Evolutionary conservation across 1,284 basidiomycete species (phyloP), one percentile per base, ranked within the genome.

Genomic region (Leccinum pachyderme): DNA sequence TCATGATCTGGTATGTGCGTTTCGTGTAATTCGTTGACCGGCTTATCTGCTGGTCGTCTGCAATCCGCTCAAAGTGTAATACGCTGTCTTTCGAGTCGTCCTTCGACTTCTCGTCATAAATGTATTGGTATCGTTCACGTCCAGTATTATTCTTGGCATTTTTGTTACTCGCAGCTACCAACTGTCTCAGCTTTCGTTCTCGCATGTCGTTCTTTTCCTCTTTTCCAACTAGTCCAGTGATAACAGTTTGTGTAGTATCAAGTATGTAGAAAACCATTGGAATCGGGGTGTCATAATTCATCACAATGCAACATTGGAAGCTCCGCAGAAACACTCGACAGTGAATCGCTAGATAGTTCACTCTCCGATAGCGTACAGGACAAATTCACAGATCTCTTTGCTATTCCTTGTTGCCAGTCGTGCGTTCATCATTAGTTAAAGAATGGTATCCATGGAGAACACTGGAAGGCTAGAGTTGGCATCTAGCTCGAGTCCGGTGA

Each of bases 241-340:
- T 27, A 25, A 54, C 31, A 46, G 12, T 44, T 44, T 15, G 43
- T 13, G 5, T 25, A 45, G n/a, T n/a, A n/a, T 15, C 45, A 57
- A 51, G 41, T 56, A 35, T 31, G 18, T 55, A 62, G 37, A 60
- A 64, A 50, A 46, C 13, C 18, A 18, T 18, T 18, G 18, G 18
- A 18, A 18, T 18, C 18, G 18, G 18, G 18, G 18, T 18, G 18
- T 18, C 18, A 18, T 18, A 18, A 18, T 18, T 18, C 18, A 18
- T 18, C 18, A 18, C 18, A 18, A 18, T 18, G 18, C 18, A 18
- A 18, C 18, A 18, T 18, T 18, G 18, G 18, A 18, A 18, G 18
- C 18, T 18, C 18, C 18, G 18, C 18, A 18, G 18, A 18, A 18
- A 18, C 18, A 18, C 18, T 18, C 18, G 18, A 18, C 18, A 18